Evolutionary conservation across 2,329 filamentous ascomycete species (phyloP).

Genomic region (Orbilia quercus): DNA sequence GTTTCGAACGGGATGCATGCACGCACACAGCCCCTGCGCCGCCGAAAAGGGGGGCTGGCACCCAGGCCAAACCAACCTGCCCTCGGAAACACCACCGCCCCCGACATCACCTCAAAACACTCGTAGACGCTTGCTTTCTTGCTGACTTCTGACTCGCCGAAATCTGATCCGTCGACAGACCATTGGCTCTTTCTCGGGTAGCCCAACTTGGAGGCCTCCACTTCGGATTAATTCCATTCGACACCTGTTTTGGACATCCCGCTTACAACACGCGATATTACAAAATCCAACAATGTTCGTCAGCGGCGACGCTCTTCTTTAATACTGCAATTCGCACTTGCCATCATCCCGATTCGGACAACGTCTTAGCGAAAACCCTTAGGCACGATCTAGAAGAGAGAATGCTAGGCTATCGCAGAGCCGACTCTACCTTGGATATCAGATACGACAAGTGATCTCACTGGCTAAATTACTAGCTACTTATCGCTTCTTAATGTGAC

Average conservation of each 20-base stretch:
- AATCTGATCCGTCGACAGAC: background rate
- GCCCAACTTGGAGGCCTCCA: background rate
- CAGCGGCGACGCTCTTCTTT: no score
- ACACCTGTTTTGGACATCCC: background rate
- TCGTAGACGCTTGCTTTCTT: no score
- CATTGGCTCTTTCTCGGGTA: background rate
- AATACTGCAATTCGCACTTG: no score
- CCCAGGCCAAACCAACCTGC: background rate
- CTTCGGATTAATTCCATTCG: background rate
- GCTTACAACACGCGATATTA: background rate
- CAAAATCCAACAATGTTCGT: conserved; percentile 5
- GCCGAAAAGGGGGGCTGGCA: conserved; percentile 36
- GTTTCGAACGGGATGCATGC: background rate
- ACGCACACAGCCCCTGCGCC: background rate
- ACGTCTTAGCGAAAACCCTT: no score
- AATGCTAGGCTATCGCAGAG: no score
- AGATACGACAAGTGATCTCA: no score
- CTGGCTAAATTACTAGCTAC: no score
- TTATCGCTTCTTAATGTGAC: no score
- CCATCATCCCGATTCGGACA: conserved; percentile 4
- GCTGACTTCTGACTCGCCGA: background rate
- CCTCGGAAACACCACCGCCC: no score
- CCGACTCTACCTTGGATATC: no score
- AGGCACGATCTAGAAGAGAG: no score
- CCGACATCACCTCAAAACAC: no score